phyloP scores from a whole-genome alignment of 192 early-diverging fungal genomes.

The Entomortierella chlamydospora region DNA sequence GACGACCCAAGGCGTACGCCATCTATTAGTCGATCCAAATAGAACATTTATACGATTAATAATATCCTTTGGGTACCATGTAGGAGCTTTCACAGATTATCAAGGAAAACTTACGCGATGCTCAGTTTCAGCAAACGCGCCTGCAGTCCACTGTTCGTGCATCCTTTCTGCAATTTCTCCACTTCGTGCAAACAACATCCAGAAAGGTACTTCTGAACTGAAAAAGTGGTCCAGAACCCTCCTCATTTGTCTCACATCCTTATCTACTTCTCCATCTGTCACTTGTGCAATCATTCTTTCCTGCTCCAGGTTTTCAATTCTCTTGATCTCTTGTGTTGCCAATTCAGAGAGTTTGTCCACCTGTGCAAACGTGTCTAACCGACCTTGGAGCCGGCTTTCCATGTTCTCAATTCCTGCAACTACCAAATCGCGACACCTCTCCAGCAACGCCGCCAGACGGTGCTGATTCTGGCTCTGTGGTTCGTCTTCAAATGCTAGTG shows the following conservation, averaged over 20 bases:
- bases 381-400: conserved; percentile 26
- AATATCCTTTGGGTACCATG: too few species aligned
- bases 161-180: conserved; percentile 49
- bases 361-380: conserved; percentile 36
- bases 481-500: conserved; percentile 12
- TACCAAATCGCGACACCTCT: conserved; percentile 39
- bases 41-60: too few species aligned
- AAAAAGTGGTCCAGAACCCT: conserved; percentile 46
- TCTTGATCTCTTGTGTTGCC: conserved; percentile 41
- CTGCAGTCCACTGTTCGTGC: conserved; percentile 46
- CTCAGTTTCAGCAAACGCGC: conserved; percentile 47
- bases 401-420: conserved; percentile 37
- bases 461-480: conserved; percentile 15
- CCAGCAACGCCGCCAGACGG: conserved; percentile 25
- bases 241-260: conserved; percentile 36
- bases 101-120: conserved; percentile 48
- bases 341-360: conserved; percentile 41
- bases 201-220: conserved; percentile 36
- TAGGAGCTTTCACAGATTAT: too few species aligned
- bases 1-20: conserved; percentile 43
- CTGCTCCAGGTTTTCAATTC: conserved; percentile 28
- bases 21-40: conserved; percentile 13
- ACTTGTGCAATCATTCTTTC: conserved; percentile 35
- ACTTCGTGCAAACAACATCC: conserved; percentile 49
- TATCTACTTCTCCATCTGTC: conserved; percentile 43